These are phyloP conservation scores for Debaryomyces hansenii DNA, from an alignment of 805 yeast species.

Conservation along the genomic window DNA sequence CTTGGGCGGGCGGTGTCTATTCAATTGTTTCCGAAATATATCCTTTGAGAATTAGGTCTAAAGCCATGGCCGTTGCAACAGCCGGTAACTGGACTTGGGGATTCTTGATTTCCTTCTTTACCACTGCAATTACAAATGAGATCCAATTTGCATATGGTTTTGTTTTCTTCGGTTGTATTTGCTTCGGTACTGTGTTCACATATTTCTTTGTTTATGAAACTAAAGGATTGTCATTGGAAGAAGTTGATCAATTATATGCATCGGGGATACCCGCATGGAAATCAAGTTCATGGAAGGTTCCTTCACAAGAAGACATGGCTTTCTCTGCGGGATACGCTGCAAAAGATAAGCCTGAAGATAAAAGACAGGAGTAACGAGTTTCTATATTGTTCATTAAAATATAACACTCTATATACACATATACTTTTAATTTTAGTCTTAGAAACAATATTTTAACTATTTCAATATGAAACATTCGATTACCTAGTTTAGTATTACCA, in stretches of 20 bases:
- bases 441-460: too few relatives aligned
- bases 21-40: constrained; percentile 37
- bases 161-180: constrained; percentile 61
- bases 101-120: constrained; percentile 20
- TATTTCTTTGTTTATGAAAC: constrained; percentile 76
- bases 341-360: constrained; percentile 28
- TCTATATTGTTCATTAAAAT: too few relatives aligned
- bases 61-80: constrained; percentile 33
- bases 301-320: constrained; percentile 36
- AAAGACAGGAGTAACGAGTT: constrained; percentile 1
- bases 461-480: too few relatives aligned
- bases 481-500: too few relatives aligned
- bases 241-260: constrained; percentile 68
- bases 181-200: constrained; percentile 64
- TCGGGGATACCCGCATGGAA: constrained; percentile 38
- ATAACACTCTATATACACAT: too few relatives aligned
- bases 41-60: constrained; percentile 39
- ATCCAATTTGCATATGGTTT: constrained; percentile 70
- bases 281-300: constrained; percentile 52
- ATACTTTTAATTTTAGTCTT: too few relatives aligned
- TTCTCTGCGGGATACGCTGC: constrained; percentile 35
- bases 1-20: constrained; percentile 69
- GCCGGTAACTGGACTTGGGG: constrained; percentile 38
- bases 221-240: constrained; percentile 77
- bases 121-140: constrained; percentile 58